Evolutionary conservation across 2,329 filamentous ascomycete species (phyloP), one percentile per base, ranked within the genome.

Genomic region (Diaporthe citriasiana): DNA sequence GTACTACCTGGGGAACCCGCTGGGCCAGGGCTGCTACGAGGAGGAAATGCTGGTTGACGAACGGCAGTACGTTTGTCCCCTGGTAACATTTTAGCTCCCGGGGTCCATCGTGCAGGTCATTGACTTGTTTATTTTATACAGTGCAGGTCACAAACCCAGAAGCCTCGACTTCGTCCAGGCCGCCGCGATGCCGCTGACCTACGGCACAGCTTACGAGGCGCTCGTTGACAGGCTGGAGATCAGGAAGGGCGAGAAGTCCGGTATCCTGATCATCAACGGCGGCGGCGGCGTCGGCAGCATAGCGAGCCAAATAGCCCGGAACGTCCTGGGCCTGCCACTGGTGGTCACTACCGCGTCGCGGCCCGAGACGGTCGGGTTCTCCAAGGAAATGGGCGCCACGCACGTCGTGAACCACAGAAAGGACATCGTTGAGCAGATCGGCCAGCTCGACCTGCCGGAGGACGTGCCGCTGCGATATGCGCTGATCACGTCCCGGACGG

Each of bases 201-300:
- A 81, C 76, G 81, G 83, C 25, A 87, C 85, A 1, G 85, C 85
- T 3, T 86, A 82, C 73, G 82, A 86, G 76, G 80, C 84, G 5
- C 80, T 87, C 30, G 81, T 84, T 3, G 84, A 86, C 74, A 79
- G 84, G 27, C 78, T 86, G 71, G 83, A 45, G 51, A 70, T 73
- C 33, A 35, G 25, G 30, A 59, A 88, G 51, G 71, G 71, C n/a
- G 63, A 73, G 60, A 76, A 82, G n/a, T 80, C 81, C 35, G 82
- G 79, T 25, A 78, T 86, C 17, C 74, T 87, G 30, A 87, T 87
- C 74, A 82, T 87, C 76, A 87, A 87, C 73, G 85, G 85, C 1
- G 81, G 82, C 2, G 85, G 85, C 40, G 86, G 83, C 51, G 83
- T 87, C 38, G 85, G 85, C 10, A 82, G 81, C 17, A 81, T 85